phyloP scores from a whole-genome alignment of 1,284 basidiomycete genomes.

The Leccinum subrobustum region DNA sequence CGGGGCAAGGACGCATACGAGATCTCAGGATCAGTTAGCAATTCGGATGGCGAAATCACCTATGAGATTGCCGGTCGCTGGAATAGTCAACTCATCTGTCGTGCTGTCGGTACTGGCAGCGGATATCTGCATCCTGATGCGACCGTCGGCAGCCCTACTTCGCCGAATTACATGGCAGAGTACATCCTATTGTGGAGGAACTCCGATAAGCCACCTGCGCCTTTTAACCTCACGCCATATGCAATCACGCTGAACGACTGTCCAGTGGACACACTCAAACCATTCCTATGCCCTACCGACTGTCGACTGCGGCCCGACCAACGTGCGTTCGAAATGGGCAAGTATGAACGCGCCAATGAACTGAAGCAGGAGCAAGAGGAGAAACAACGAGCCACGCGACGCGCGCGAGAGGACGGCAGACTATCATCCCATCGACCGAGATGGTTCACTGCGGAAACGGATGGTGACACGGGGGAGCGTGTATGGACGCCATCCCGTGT shows the following conservation, averaged over 20 bases:
- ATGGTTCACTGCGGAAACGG: conserved; percentile 78
- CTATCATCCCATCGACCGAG: conserved; percentile 75
- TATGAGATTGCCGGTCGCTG: conserved; percentile 97
- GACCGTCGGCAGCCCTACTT: conserved; percentile 44
- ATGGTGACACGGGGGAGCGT: conserved; percentile 83
- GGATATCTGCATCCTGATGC: conserved; percentile 79
- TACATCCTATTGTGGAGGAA: conserved; percentile 92
- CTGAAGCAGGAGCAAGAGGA: conserved; percentile 90
- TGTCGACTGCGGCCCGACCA: conserved; percentile 94
- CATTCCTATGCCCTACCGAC: conserved; percentile 87
- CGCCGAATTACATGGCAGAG: conserved; percentile 53
- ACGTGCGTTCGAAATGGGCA: conserved; percentile 91
- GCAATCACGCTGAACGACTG: conserved; percentile 91
- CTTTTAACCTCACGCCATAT: conserved; percentile 95
- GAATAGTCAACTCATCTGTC: conserved; percentile 93
- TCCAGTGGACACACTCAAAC: conserved; percentile 62
- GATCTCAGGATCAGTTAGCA: conserved; percentile 84
- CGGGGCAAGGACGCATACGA: conserved; percentile 89
- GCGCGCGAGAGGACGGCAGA: conserved; percentile 75
- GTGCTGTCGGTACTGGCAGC: conserved; percentile 63
- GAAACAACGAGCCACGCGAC: conserved; percentile 78
- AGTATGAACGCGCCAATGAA: conserved; percentile 87
- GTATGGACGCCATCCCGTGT: conserved; percentile 75
- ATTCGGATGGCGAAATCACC: conserved; percentile 60
- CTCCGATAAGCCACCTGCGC: conserved; percentile 79